Conservation (phyloP, 164 flowering plant species). For the Umbellularia californica region DNA sequence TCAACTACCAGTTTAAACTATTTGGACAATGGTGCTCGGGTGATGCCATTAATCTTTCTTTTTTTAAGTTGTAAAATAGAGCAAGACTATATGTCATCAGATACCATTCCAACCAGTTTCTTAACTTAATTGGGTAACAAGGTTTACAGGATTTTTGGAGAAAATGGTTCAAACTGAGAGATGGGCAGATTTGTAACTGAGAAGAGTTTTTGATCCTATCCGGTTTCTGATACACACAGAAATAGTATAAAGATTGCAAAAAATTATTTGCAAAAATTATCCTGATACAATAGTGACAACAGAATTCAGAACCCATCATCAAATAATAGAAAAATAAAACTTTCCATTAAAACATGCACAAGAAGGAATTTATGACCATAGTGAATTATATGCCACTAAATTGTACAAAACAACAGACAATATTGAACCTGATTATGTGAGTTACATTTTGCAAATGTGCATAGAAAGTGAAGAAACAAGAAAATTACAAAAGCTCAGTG, state of each 20-base stretch:
- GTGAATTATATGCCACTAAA: no score
- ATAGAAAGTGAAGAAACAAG: no score
- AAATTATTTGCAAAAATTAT: no score
- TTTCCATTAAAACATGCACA: not conserved
- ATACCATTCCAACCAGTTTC: not conserved
- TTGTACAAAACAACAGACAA: no score
- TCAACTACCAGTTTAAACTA: not conserved
- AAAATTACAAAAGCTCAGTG: no score
- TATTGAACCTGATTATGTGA: no score
- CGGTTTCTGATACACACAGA: no score
- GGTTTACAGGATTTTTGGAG: not conserved
- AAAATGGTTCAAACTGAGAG: not conserved
- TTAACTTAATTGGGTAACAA: not conserved
- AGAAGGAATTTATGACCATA: not conserved
- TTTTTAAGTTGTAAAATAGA: no score
- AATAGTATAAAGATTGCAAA: not conserved
- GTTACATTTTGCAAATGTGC: no score
- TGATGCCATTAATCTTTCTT: not conserved
- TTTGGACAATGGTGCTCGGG: not conserved
- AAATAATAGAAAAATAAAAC: not conserved
- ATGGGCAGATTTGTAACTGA: not conserved
- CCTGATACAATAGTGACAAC: not conserved
- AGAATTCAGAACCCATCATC: not conserved
- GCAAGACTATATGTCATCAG: not conserved
- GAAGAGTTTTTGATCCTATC: not conserved